These are phyloP conservation scores for Vitis vinifera DNA, from an alignment of 164 flowering plant species.

Conservation along the genomic window DNA sequence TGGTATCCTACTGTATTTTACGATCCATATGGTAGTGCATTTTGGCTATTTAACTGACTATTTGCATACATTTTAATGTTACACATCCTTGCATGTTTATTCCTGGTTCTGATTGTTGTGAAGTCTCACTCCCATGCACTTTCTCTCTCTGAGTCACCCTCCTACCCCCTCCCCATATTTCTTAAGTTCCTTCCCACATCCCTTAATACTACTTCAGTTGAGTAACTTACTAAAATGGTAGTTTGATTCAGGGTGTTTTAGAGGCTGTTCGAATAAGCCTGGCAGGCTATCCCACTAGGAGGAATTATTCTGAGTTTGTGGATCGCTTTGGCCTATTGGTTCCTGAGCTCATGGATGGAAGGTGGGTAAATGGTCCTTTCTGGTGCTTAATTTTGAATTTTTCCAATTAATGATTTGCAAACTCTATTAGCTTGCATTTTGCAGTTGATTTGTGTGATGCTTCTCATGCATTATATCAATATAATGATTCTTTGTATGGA, in stretches of 20 bases:
- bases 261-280: conserved; percentile 99
- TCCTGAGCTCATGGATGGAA: conserved; percentile 66
- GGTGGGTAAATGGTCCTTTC: conserved; percentile 35
- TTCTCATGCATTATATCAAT: neutral
- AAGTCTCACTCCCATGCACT: no score
- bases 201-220: no score
- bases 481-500: no score
- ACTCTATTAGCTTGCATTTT: neutral
- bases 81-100: no score
- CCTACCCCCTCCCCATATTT: neutral
- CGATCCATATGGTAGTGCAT: no score
- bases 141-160: no score
- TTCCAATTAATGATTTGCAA: neutral
- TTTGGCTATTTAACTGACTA: no score
- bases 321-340: conserved; percentile 92
- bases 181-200: neutral
- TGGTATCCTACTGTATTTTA: no score
- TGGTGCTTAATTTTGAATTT: neutral
- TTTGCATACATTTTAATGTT: no score
- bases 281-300: conserved; percentile 98
- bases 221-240: no score
- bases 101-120: no score
- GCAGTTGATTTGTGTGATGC: neutral
- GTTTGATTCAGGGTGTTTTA: conserved; percentile 73
- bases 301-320: conserved; percentile 84